A percentile compares a stretch with the other conserved stretches of the same genome.
These are phyloP conservation scores for Athelia sp. DNA, from an alignment of 1,284 basidiomycete species.

Conservation along the genomic window DNA sequence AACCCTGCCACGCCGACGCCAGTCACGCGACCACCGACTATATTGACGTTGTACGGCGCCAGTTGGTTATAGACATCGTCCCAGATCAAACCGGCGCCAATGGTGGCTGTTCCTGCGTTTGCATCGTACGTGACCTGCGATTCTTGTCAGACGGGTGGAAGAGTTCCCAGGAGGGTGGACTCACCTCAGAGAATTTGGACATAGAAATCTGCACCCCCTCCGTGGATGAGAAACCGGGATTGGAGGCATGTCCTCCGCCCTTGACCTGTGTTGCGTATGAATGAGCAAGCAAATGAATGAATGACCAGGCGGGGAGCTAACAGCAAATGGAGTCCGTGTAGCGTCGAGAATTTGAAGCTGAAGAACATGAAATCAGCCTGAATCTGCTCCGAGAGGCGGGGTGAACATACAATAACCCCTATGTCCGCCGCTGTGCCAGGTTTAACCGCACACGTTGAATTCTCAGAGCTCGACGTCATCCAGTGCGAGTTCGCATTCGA, in stretches of 20 bases:
- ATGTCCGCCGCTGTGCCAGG: slow-evolving; percentile 45
- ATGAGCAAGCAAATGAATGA: not conserved
- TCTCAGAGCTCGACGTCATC: slow-evolving; percentile 37
- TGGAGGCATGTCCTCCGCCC: slow-evolving; percentile 46
- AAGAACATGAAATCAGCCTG: not conserved
- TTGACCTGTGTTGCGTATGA: slow-evolving; percentile 34
- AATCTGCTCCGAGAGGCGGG: not conserved
- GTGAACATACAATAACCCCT: slow-evolving; percentile 34
- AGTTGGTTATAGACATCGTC: slow-evolving; percentile 51
- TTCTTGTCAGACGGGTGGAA: not conserved
- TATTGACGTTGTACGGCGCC: slow-evolving; percentile 37
- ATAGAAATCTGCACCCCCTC: slow-evolving; percentile 52
- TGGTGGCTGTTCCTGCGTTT: slow-evolving; percentile 29
- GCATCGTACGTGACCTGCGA: slow-evolving; percentile 33
- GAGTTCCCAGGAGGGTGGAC: not conserved
- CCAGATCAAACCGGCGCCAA: slow-evolving; percentile 54
- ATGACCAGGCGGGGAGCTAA: slow-evolving; percentile 15
- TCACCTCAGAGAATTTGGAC: slow-evolving; percentile 37
- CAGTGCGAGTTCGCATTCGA: slow-evolving; percentile 38
- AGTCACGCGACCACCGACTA: slow-evolving; percentile 46
- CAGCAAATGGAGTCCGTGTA: slow-evolving; percentile 37
- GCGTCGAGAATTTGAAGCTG: slow-evolving; percentile 42
- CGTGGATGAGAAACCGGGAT: slow-evolving; percentile 50
- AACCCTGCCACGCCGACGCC: slow-evolving; percentile 55
- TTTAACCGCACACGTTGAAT: slow-evolving; percentile 44